Evolutionary conservation across 2,329 filamentous ascomycete species (phyloP), one percentile per base, ranked within the genome.

Genomic region (Xylariaceae sp.): DNA sequence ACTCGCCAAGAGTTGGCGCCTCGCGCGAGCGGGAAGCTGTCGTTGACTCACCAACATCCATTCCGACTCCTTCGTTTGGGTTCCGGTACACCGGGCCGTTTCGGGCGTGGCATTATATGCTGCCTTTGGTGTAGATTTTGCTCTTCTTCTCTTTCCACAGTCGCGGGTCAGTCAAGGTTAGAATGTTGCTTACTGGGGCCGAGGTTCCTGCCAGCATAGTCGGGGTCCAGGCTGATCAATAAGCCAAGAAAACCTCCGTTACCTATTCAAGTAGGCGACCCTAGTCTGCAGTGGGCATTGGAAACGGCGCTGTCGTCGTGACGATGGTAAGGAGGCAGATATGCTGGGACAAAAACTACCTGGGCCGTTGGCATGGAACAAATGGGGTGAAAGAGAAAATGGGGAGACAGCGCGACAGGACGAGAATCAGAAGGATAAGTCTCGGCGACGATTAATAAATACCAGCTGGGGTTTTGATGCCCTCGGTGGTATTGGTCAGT

Each of bases 51-150:
- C 74, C 74, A 76, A 63, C 74, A 76, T 61, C 74, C 74, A 66
- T 73, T 74, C 54, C 74, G 70, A 66, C 73, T 75, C 58, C 74
- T 65, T 60, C 71, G 66, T 66, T 75, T 76, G 46, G 73, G 73
- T 65, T 74, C 72, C 54, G 70, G 69, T 50, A 72, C 70, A 55
- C 71, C 72, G 56, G 71, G 69, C 61, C 69, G 73, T 67, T 72
- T 74, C 47, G 70, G 71, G 47, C 73, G 72, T 59, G 74, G 73
- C 74, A 76, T 76, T 49, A 64, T 64, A 64, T 56, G 58, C 55
- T 53, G n/a, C 16, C 15, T 22, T n/a, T 37, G n/a, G 41, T 29
- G 18, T 8, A 29, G 41, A 29, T 51, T 7, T 41, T 45, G 39
- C 6, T 16, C 46, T 36, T 21, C 15, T n/a, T 19, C 36, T 47